Evolutionary conservation across 768 basidiomycete genomes (phyloP).

Genomic region (Xerocomus spinulosus): DNA sequence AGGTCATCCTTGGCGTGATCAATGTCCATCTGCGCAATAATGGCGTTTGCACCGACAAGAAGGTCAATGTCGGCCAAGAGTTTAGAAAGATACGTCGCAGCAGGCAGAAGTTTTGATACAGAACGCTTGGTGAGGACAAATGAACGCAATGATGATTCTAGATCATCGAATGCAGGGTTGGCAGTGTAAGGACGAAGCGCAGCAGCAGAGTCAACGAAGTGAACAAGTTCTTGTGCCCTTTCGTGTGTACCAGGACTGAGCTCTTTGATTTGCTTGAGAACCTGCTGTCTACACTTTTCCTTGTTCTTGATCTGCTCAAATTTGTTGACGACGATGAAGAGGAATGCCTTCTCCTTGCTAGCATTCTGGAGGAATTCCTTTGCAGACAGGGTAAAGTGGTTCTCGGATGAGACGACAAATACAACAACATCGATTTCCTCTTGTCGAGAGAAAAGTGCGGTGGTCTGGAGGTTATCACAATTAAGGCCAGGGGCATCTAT

Average conservation of each 20-base stretch:
- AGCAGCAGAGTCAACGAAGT: constrained; percentile 92
- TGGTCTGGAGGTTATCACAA: constrained; percentile 91
- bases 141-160: constrained; percentile 85
- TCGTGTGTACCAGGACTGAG: constrained; percentile 91
- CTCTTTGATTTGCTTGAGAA: constrained; percentile 91
- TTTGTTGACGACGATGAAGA: constrained; percentile 99
- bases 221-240: constrained; percentile 89
- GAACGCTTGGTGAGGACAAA: constrained; percentile 95
- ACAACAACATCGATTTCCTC: constrained; percentile 98
- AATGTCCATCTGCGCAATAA: constrained; percentile 78
- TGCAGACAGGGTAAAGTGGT: constrained; percentile 95
- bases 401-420: constrained; percentile 96
- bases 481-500: constrained; percentile 99
- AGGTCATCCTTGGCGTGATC: constrained; percentile 69
- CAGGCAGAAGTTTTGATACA: constrained; percentile 95
- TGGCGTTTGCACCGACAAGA: constrained; percentile 78
- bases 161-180: constrained; percentile 74
- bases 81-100: constrained; percentile 84
- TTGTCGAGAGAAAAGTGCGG: constrained; percentile 90
- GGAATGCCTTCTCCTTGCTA: constrained; percentile 93
- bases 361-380: constrained; percentile 92
- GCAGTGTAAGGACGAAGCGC: constrained; percentile 63
- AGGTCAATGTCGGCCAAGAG: constrained; percentile 88
- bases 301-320: constrained; percentile 95
- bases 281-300: constrained; percentile 80